These are phyloP conservation scores for Xylaria sp. DNA, from an alignment of 2,329 filamentous ascomycete species.

Conservation along the genomic window DNA sequence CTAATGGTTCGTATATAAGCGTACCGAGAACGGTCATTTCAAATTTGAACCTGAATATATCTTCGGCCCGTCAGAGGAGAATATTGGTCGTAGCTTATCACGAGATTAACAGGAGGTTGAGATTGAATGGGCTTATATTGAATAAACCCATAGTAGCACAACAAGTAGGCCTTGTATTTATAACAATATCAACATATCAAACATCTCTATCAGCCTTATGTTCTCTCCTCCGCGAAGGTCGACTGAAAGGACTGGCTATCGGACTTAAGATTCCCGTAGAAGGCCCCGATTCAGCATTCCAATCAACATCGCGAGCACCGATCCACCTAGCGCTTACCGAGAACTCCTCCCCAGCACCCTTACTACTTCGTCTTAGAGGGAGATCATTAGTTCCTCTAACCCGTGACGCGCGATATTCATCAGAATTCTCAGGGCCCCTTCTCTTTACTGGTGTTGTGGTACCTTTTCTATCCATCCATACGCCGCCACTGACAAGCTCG, in stretches of 20 bases:
- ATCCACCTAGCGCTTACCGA: constrained; percentile 39
- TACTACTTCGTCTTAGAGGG: constrained; percentile 31
- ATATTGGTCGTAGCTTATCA: background rate
- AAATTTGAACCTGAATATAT: background rate
- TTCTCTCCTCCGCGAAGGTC: constrained; percentile 39
- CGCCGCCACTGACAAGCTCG: constrained; percentile 50
- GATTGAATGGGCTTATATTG: background rate
- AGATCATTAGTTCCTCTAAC: constrained; percentile 30
- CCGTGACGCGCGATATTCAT: background rate
- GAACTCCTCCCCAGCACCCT: constrained; percentile 8
- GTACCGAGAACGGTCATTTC: background rate
- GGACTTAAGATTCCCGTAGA: constrained; percentile 44
- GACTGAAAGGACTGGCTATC: constrained; percentile 42
- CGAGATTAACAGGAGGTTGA: background rate
- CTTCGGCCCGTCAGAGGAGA: background rate
- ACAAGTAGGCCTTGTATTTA: background rate
- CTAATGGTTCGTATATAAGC: background rate
- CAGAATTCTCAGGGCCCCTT: background rate
- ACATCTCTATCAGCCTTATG: constrained; percentile 34
- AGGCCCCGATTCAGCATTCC: constrained; percentile 38
- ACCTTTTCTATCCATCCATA: constrained; percentile 36
- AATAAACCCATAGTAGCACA: background rate
- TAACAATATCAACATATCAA: constrained; percentile 9
- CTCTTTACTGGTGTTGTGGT: constrained; percentile 1
- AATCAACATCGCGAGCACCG: constrained; percentile 37